Conservation (phyloP, 371 early-diverging fungal species). For the Vairimorpha necatrix region DNA sequence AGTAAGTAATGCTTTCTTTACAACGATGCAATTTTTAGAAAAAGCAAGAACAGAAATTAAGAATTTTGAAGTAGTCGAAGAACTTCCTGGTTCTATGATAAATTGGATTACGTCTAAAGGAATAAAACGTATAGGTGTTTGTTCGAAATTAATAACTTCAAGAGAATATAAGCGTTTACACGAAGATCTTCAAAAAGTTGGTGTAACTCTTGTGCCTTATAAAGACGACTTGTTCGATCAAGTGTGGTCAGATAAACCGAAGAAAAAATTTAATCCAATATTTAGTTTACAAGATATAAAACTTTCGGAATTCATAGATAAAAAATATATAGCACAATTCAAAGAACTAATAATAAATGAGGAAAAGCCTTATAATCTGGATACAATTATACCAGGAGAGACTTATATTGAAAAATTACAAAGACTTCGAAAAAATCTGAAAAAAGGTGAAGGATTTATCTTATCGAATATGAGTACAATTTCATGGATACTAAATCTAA, state of each 20-base stretch:
- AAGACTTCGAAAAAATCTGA: slow-evolving; percentile 4
- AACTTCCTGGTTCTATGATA: slow-evolving; percentile 72
- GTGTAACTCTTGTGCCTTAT: slow-evolving; percentile 42
- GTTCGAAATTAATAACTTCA: slow-evolving; percentile 53
- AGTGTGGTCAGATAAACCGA: slow-evolving; percentile 13
- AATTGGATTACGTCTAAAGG: slow-evolving; percentile 31
- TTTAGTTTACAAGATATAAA: slow-evolving; percentile 4
- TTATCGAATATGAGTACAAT: slow-evolving; percentile 60
- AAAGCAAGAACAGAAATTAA: slow-evolving; percentile 84
- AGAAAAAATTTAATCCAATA: slow-evolving; percentile 2
- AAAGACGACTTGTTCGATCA: slow-evolving; percentile 36
- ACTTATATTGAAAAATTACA: slow-evolving; percentile 67
- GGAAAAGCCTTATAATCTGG: slow-evolving; percentile 71
- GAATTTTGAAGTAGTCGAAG: slow-evolving; percentile 23
- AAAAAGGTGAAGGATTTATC: slow-evolving; percentile 36
- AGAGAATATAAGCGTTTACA: slow-evolving; percentile 67
- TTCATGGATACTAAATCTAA: slow-evolving; percentile 81
- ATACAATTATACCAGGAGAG: slow-evolving; percentile 74
- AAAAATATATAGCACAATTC: not conserved
- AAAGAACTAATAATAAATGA: not conserved
- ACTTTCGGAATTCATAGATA: not conserved
- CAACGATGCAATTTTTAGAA: slow-evolving; percentile 92
- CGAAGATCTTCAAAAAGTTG: slow-evolving; percentile 20
- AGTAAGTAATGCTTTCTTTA: slow-evolving; percentile 73
- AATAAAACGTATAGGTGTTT: slow-evolving; percentile 46